phyloP scores from a whole-genome alignment of 169 alveolate species.

The Cryptosporidium ubiquitum region DNA sequence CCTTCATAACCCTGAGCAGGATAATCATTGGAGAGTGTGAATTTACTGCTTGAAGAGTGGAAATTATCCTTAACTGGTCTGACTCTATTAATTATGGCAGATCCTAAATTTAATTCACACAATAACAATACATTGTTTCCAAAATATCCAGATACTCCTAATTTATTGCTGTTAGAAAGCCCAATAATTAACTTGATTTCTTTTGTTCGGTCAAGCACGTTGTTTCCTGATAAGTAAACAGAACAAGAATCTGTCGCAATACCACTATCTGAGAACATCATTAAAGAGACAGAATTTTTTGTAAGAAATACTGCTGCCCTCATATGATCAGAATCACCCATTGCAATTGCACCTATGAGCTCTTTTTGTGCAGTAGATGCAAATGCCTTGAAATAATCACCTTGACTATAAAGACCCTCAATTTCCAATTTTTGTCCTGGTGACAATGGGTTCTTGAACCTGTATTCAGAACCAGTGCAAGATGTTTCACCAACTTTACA shows the following conservation, averaged over 20 bases:
- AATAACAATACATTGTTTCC: not conserved
- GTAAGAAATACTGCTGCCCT: slow-evolving; percentile 50
- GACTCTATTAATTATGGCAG: not conserved
- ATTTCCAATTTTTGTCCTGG: slow-evolving; percentile 56
- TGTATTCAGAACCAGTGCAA: slow-evolving; percentile 41
- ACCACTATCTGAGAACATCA: slow-evolving; percentile 7
- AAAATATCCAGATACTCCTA: slow-evolving; percentile 46
- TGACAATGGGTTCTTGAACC: slow-evolving; percentile 32
- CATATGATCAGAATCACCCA: slow-evolving; percentile 32
- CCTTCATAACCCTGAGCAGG: slow-evolving; percentile 48
- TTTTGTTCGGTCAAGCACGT: not conserved
- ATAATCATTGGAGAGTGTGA: slow-evolving; percentile 14
- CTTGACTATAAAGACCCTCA: not conserved
- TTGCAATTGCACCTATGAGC: slow-evolving; percentile 35
- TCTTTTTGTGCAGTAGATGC: not conserved
- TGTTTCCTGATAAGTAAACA: slow-evolving; percentile 33
- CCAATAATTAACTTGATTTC: slow-evolving; percentile 17
- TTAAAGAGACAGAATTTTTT: slow-evolving; percentile 16
- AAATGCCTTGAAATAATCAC: not conserved
- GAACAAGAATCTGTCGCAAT: slow-evolving; percentile 18
- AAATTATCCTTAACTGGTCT: slow-evolving; percentile 1
- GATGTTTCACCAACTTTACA: slow-evolving; percentile 49
- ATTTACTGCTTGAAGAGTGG: not conserved
- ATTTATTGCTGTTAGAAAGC: slow-evolving; percentile 3
- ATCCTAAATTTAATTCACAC: not conserved